These are phyloP conservation scores for Akebia trifoliata DNA, from an alignment of 164 flowering plant genomes.

Conservation along the genomic window DNA sequence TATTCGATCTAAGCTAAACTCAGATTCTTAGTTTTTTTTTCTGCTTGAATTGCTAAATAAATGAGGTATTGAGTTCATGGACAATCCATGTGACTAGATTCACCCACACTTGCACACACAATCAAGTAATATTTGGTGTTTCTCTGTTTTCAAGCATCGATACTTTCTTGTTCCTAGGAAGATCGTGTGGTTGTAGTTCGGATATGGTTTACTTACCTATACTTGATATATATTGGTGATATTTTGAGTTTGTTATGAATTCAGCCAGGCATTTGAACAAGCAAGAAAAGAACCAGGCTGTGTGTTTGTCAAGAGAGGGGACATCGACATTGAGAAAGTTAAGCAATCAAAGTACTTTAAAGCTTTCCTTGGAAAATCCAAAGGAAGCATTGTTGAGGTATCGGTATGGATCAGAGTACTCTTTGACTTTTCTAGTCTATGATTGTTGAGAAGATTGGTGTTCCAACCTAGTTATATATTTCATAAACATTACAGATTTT, in stretches of 20 bases:
- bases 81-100: not conserved
- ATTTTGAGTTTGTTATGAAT: slow-evolving; percentile 17
- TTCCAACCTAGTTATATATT: not conserved
- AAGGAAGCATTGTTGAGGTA: slow-evolving; percentile 21
- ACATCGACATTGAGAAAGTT: slow-evolving; percentile 61
- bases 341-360: slow-evolving; percentile 65
- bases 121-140: no score
- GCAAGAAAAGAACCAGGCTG: slow-evolving; percentile 48
- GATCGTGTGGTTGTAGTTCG: no score
- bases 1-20: no score
- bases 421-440: not conserved
- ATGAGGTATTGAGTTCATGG: not conserved
- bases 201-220: not conserved
- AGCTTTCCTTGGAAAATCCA: slow-evolving; percentile 35
- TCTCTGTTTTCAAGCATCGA: no score
- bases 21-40: no score
- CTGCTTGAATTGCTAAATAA: no score
- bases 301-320: slow-evolving; percentile 46
- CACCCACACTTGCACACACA: not conserved
- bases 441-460: not conserved
- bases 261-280: slow-evolving; percentile 72
- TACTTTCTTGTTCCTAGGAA: no score
- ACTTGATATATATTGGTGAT: slow-evolving; percentile 3
- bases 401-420: slow-evolving; percentile 29
- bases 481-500: not conserved